Base-by-base conservation (phyloP, 75 land plant genomes). In the Chamaecyparis obtusa region DNA sequence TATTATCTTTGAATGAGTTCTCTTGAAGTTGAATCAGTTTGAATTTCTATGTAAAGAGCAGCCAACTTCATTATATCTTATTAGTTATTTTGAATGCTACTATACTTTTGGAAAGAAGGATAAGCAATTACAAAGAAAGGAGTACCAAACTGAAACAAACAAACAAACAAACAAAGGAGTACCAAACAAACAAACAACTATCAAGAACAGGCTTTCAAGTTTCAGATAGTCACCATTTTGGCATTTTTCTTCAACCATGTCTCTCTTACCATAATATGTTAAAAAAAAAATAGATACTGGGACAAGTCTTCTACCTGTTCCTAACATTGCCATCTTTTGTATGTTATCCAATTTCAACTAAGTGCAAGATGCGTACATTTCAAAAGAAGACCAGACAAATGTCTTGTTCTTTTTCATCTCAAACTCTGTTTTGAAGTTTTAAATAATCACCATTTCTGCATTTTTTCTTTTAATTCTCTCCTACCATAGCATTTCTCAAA, bases 81-180 rank as follows among this genome's bases (percentile, higher is more conserved):
- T 81, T n/a, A 44, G 6, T 44, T 44, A 44, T 44, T 81, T 1
- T 81, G 13, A 46, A 81, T 44, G 54, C 83, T 81, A 46, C 83
- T 81, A 44, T 81, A 46, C 49, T 43, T 81, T 81, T 39, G 21
- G 33, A 81, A 81, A 27, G 83, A 24, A 46, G 51, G 83, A 81
- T 46, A 81, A n/a, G 83, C 15, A 46, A 27, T 81, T 81, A 10
- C 27, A 81, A 46, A 2, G 46, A 13, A 44, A 81, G 46, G 24
- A n/a, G 32, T 10, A 5, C 3, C 21, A 19, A 81, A 43, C 11
- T n/a, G n/a, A 44, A 81, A 81, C 11, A 81, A 44, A 13, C 51
- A 44, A 81, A n/a, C n/a, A n/a, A n/a, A 10, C 27, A 81, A 46
- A 2, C n/a, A 13, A 44, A 81, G 46, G 24, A n/a, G 32, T 10